These are phyloP conservation scores for Boletus rex-veris DNA, from an alignment of 768 basidiomycete genomes.

Conservation along the genomic window DNA sequence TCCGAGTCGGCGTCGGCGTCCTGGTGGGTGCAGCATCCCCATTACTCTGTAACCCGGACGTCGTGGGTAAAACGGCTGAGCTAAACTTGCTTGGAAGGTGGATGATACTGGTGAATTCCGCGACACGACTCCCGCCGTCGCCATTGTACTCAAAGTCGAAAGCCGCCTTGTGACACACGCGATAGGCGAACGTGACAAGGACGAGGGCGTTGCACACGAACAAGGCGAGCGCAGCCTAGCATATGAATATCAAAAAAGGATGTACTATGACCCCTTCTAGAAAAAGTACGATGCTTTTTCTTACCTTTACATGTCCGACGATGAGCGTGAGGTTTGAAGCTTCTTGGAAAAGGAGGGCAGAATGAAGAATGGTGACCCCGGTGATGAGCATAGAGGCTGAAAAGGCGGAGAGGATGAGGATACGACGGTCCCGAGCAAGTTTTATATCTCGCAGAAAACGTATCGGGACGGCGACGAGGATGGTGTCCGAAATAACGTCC, in stretches of 20 bases:
- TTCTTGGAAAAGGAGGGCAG: slow-evolving; percentile 16
- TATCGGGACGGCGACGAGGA: slow-evolving; percentile 16
- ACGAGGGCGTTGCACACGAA: slow-evolving; percentile 23
- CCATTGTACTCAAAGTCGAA: not conserved
- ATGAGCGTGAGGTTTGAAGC: slow-evolving; percentile 1
- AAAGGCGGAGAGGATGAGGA: slow-evolving; percentile 21
- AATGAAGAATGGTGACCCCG: slow-evolving; percentile 21
- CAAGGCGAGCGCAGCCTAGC: slow-evolving; percentile 18
- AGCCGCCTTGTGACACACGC: slow-evolving; percentile 1
- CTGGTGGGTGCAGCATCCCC: not conserved
- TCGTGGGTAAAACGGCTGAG: not conserved
- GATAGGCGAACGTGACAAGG: slow-evolving; percentile 16
- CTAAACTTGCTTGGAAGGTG: slow-evolving; percentile 16
- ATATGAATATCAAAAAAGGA: not conserved
- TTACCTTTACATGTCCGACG: slow-evolving; percentile 27
- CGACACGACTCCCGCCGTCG: not conserved
- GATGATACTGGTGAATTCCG: slow-evolving; percentile 17
- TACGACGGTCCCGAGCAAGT: slow-evolving; percentile 15
- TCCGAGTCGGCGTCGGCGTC: not conserved
- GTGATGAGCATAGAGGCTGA: slow-evolving; percentile 23
- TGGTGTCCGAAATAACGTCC: slow-evolving; percentile 20
- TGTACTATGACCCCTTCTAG: not conserved
- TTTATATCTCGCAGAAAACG: slow-evolving; percentile 14
- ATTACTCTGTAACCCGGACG: not conserved
- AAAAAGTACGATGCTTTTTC: not conserved